These are phyloP conservation scores for Cudoniella acicularis DNA, from an alignment of 495 filamentous ascomycete genomes.

Conservation along the genomic window DNA sequence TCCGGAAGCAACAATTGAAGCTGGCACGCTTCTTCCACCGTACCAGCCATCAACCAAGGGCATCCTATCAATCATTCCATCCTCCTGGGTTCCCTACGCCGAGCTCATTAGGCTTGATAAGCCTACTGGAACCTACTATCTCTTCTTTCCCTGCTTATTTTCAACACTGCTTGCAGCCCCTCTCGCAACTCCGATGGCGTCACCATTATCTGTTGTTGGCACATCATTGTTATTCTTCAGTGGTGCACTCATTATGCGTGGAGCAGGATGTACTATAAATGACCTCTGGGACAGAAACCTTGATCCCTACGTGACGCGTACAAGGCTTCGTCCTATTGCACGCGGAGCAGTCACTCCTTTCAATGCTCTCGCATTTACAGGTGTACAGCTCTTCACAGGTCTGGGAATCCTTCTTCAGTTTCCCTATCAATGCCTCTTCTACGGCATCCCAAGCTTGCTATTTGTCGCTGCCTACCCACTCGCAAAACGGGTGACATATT, in stretches of 20 bases:
- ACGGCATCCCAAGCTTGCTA: conserved; percentile 78
- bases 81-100: conserved; percentile 83
- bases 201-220: conserved; percentile 51
- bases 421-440: conserved; percentile 77
- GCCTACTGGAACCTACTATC: conserved; percentile 90
- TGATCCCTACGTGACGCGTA: conserved; percentile 85
- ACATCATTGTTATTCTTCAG: conserved; percentile 77
- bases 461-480: conserved; percentile 84
- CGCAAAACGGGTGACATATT: conserved; percentile 90
- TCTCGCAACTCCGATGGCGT: conserved; percentile 53
- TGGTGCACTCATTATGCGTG: conserved; percentile 92
- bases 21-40: conserved; percentile 2
- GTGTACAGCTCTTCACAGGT: conserved; percentile 74
- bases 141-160: conserved; percentile 93
- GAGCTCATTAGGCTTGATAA: conserved; percentile 92
- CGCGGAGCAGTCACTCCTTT: conserved; percentile 74
- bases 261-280: conserved; percentile 97
- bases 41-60: conserved; percentile 73
- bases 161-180: conserved; percentile 73
- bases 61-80: conserved; percentile 71
- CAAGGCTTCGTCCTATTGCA: conserved; percentile 84
- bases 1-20: neutral
- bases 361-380: conserved; percentile 76
- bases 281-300: conserved; percentile 95
- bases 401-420: conserved; percentile 83